phyloP scores from a whole-genome alignment of 2,329 filamentous ascomycete species.

The Talaromyces sp. region DNA sequence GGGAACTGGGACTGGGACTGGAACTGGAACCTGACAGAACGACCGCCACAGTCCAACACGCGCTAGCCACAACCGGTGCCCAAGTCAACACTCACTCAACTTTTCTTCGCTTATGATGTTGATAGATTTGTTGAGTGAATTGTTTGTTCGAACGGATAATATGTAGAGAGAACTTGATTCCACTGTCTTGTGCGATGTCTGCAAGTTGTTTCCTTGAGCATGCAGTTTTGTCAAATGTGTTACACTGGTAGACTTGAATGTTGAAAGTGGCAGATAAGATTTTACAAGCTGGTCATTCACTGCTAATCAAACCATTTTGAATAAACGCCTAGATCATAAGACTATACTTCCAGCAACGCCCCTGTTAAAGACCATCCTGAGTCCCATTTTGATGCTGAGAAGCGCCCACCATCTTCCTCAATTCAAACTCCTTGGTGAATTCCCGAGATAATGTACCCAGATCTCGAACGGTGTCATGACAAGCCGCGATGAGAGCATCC shows the following conservation, averaged over 20 bases:
- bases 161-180: neutral
- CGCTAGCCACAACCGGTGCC: conserved; percentile 13
- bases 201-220: neutral
- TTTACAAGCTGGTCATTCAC: neutral
- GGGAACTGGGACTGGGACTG: neutral
- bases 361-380: conserved; percentile 18
- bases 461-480: conserved; percentile 76
- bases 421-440: conserved; percentile 88
- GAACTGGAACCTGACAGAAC: neutral
- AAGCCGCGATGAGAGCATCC: conserved; percentile 76
- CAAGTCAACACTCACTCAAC: neutral
- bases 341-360: neutral
- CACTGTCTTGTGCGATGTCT: too few relatives aligned
- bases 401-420: conserved; percentile 76
- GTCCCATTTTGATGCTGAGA: conserved; percentile 47
- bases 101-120: too few relatives aligned
- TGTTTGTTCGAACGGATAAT: neutral
- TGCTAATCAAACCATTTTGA: neutral
- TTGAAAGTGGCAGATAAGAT: neutral
- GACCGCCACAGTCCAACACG: conserved; percentile 1
- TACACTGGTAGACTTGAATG: neutral
- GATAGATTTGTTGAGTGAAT: neutral
- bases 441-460: conserved; percentile 76
- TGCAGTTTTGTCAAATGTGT: neutral
- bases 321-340: conserved; percentile 4